phyloP scores from a whole-genome alignment of 768 basidiomycete species.

The Macrocybe gigantea region DNA sequence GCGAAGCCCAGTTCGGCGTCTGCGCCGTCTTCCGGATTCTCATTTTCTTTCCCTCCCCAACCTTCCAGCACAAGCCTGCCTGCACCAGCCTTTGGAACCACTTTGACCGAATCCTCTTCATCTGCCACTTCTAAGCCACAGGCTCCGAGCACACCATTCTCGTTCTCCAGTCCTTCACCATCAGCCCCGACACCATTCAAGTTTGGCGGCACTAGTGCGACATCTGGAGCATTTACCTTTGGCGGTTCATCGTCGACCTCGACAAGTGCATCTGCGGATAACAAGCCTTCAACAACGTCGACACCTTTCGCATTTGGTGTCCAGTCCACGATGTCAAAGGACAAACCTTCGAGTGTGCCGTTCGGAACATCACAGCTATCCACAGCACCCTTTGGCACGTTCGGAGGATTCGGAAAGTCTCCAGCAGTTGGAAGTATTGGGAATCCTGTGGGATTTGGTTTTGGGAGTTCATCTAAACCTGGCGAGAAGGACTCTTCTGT shows the following conservation, averaged over 20 bases:
- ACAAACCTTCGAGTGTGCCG: constrained; percentile 1
- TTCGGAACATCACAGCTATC: neutral
- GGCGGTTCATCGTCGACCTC: neutral
- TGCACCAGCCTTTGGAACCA: neutral
- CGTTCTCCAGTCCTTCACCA: constrained; percentile 2
- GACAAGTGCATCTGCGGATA: neutral
- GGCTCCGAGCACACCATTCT: constrained; percentile 4
- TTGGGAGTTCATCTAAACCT: constrained; percentile 34
- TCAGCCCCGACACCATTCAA: neutral
- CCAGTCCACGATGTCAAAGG: constrained; percentile 5
- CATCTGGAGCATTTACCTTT: neutral
- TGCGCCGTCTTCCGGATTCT: constrained; percentile 3
- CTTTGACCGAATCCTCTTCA: constrained; percentile 1
- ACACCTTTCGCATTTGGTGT: neutral
- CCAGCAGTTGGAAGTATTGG: constrained; percentile 43
- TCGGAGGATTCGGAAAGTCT: constrained; percentile 27
- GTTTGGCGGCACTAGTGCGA: neutral
- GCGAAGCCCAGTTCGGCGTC: neutral
- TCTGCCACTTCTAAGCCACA: constrained; percentile 2
- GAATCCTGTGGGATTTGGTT: constrained; percentile 61
- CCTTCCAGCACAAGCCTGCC: neutral
- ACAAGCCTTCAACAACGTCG: constrained; percentile 7
- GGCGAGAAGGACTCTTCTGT: constrained; percentile 8
- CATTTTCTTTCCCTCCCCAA: neutral
- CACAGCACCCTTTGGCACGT: constrained; percentile 10